Conservation (phyloP, 169 alveolate species). For the Eimeria sp. region DNA sequence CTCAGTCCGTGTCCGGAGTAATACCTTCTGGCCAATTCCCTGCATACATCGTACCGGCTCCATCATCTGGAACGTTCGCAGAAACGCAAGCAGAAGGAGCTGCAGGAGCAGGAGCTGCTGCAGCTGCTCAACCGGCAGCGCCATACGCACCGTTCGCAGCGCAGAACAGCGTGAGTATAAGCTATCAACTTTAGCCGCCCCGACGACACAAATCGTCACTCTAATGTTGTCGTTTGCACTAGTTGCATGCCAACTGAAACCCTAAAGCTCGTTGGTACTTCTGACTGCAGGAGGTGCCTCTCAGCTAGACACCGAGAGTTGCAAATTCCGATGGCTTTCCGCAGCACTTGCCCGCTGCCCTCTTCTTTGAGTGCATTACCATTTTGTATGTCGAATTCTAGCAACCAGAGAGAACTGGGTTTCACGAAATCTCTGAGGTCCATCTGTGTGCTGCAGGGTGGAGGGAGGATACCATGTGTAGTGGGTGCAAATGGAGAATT, state of each 20-base stretch:
- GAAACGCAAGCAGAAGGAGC: not conserved
- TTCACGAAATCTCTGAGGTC: not conserved
- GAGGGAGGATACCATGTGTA: not conserved
- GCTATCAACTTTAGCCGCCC: not conserved
- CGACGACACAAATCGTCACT: not conserved
- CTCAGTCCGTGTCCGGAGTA: not conserved
- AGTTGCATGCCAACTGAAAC: not conserved
- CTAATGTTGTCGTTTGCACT: not conserved
- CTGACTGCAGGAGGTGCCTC: not conserved
- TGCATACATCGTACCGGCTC: not conserved
- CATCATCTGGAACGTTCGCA: not conserved
- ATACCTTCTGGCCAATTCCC: not conserved
- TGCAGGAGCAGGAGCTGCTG: not conserved
- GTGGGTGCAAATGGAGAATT: slow-evolving; percentile 22
- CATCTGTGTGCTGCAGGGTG: slow-evolving; percentile 36
- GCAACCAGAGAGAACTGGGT: not conserved
- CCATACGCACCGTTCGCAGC: not conserved
- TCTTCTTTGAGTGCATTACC: too few species aligned
- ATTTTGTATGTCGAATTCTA: not conserved
- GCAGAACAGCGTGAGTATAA: slow-evolving; percentile 21
- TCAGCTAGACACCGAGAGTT: not conserved
- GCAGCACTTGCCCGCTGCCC: not conserved
- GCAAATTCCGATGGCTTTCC: not conserved
- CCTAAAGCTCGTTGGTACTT: not conserved
- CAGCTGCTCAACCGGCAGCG: slow-evolving; percentile 19